Percentiles rank a stretch among this genome's conserved stretches.
Conservation (phyloP, 2,329 filamentous ascomycete genomes). For the Colletotrichum spinosum region DNA sequence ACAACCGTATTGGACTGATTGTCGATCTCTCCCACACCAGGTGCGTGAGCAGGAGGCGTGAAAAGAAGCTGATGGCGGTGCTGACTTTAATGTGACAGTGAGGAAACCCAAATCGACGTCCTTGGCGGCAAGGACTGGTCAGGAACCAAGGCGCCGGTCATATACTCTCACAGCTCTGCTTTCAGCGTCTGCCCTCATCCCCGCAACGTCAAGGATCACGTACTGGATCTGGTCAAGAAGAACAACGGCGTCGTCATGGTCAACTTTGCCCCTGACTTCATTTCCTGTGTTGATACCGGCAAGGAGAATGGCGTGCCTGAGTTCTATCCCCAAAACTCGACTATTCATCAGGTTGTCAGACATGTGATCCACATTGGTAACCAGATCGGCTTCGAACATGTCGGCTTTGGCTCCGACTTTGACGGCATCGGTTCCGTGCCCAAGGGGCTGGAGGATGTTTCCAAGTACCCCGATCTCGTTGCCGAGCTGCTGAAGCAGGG, state of each 20-base stretch:
- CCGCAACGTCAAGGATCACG: conserved; percentile 88
- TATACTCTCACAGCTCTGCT: conserved; percentile 90
- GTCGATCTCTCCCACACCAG: conserved; percentile 84
- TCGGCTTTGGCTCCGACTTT: conserved; percentile 91
- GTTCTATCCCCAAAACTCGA: conserved; percentile 75
- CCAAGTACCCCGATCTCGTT: conserved; percentile 83
- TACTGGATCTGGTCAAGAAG: conserved; percentile 80
- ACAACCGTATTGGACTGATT: conserved; percentile 96
- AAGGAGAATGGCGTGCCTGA: conserved; percentile 74
- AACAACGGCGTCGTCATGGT: conserved; percentile 87
- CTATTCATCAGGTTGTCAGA: conserved; percentile 79
- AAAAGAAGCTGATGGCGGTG: no score
- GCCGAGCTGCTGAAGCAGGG: conserved; percentile 79
- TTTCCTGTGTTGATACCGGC: conserved; percentile 75
- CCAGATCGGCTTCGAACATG: conserved; percentile 86
- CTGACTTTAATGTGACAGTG: conserved; percentile 51
- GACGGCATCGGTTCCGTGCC: conserved; percentile 80
- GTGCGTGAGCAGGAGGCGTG: conserved; percentile 37
- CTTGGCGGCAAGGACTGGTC: conserved; percentile 75
- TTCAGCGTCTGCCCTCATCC: conserved; percentile 87
- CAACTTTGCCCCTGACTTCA: conserved; percentile 86
- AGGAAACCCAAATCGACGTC: conserved; percentile 87
- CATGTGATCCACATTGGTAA: conserved; percentile 88
- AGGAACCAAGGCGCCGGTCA: conserved; percentile 83
- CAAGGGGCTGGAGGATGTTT: conserved; percentile 83